Evolutionary conservation across 2,329 filamentous ascomycete species (phyloP), one percentile per base, ranked within the genome.

Genomic region (Xylaria hypoxylon): DNA sequence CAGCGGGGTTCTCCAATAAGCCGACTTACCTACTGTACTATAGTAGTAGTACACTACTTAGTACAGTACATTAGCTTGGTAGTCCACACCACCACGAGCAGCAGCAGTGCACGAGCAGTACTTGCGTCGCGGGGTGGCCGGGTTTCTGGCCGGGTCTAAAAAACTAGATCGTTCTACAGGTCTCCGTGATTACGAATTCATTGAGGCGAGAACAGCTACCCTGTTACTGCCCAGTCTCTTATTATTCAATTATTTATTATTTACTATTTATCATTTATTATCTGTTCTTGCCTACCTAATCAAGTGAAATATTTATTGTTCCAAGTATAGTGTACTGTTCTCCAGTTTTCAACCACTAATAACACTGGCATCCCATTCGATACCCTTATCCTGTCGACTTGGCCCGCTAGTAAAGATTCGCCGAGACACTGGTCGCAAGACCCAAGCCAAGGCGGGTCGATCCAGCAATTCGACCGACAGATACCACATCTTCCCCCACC

Each of bases 121-220:
- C 44, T 26, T 55, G 56, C 44, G 47, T 48, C 64, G 64, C 64
- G 64, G 64, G 52, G 59, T 66, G 59, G 64, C 64, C 59, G 64
- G 45, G 47, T 24, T 33, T 55, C 52, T 66, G 38, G 64, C 64
- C 59, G 59, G 31, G 53, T 26, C 52, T 52, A 57, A 53, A 62
- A 52, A 62, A 62, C 58, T 65, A 58, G 58, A 58, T 35, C 38
- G 58, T 44, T 52, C 56, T 47, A 31, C 28, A 24, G 26, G 44
- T 22, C 38, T 24, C 26, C 45, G 45, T 51, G 31, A 24, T 48
- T 33, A 13, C 44, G 28, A 62, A 28, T 56, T 33, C 38, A 24
- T 17, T 26, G 45, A 28, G 59, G 64, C 22, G 53, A 55, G 35
- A 53, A 45, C 5, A 8, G 6, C 40, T 55, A 22, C 38, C 5